These are phyloP conservation scores for Alternaria tenuissima DNA, from an alignment of 2,329 filamentous ascomycete species.

Conservation along the genomic window DNA sequence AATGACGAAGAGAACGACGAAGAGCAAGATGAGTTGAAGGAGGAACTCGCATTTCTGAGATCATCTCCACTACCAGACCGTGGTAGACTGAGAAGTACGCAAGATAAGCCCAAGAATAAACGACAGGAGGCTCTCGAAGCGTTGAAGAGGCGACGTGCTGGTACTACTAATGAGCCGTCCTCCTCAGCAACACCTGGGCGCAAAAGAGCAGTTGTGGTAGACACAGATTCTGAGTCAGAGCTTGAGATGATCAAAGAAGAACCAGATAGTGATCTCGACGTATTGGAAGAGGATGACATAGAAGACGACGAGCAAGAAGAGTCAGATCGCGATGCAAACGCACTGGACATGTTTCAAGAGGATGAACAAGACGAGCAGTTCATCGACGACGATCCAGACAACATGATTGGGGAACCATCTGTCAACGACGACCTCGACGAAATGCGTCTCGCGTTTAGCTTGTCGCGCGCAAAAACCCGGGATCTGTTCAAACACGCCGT, in stretches of 20 bases:
- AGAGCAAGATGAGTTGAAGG: slow-evolving; percentile 53
- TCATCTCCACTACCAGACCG: slow-evolving; percentile 44
- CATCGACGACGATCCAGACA: slow-evolving; percentile 67
- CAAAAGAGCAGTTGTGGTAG: slow-evolving; percentile 30
- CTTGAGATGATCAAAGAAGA: slow-evolving; percentile 48
- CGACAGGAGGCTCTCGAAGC: slow-evolving; percentile 55
- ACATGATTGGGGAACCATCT: slow-evolving; percentile 57
- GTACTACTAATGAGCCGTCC: slow-evolving; percentile 35
- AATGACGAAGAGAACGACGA: slow-evolving; percentile 23
- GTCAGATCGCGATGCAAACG: slow-evolving; percentile 36
- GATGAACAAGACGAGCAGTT: slow-evolving; percentile 70
- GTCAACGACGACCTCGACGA: slow-evolving; percentile 56
- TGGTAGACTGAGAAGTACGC: slow-evolving; percentile 34
- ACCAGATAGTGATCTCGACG: slow-evolving; percentile 30
- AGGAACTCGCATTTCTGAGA: slow-evolving; percentile 56
- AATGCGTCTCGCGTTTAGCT: slow-evolving; percentile 75
- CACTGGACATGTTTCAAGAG: slow-evolving; percentile 58
- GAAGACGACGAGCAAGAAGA: slow-evolving; percentile 36
- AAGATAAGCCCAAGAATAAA: slow-evolving; percentile 42
- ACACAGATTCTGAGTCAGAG: slow-evolving; percentile 38
- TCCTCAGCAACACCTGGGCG: slow-evolving; percentile 36
- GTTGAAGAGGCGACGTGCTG: slow-evolving; percentile 53
- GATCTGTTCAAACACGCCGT: slow-evolving; percentile 78
- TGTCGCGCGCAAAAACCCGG: slow-evolving; percentile 71
- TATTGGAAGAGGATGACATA: slow-evolving; percentile 28